phyloP scores from a whole-genome alignment of 2,329 filamentous ascomycete genomes.

The Zymoseptoria crescenta region DNA sequence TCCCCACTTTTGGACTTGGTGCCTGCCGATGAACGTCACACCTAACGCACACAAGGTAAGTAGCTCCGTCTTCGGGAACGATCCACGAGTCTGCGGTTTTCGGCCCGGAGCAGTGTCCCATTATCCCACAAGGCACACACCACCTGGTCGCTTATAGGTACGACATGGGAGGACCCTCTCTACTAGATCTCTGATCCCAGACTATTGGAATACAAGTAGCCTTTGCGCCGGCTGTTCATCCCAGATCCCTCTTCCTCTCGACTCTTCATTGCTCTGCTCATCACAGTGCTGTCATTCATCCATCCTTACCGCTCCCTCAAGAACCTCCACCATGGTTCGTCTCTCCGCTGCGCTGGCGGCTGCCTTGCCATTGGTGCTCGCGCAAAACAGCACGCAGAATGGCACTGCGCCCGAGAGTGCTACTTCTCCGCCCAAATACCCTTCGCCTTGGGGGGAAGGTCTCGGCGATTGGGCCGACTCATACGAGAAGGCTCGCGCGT shows the following conservation, averaged over 20 bases:
- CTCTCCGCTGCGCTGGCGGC: conserved; percentile 21
- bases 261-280: neutral
- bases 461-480: conserved; percentile 66
- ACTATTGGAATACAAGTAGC: neutral
- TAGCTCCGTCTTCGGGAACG: too few species aligned
- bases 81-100: too few species aligned
- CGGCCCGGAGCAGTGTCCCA: too few species aligned
- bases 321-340: conserved; percentile 17
- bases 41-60: too few species aligned
- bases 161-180: too few species aligned
- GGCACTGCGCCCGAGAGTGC: conserved; percentile 22
- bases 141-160: too few species aligned
- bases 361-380: conserved; percentile 24
- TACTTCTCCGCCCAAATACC: conserved; percentile 62
- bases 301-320: neutral
- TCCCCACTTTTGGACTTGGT: too few species aligned
- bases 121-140: too few species aligned
- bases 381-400: conserved; percentile 20
- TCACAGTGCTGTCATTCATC: neutral
- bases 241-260: neutral
- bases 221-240: neutral
- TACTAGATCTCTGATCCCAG: neutral
- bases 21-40: too few species aligned
- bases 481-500: conserved; percentile 65
- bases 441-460: conserved; percentile 79